Conservation (phyloP, 2,329 filamentous ascomycete genomes). For the Escovopsis sp. region DNA sequence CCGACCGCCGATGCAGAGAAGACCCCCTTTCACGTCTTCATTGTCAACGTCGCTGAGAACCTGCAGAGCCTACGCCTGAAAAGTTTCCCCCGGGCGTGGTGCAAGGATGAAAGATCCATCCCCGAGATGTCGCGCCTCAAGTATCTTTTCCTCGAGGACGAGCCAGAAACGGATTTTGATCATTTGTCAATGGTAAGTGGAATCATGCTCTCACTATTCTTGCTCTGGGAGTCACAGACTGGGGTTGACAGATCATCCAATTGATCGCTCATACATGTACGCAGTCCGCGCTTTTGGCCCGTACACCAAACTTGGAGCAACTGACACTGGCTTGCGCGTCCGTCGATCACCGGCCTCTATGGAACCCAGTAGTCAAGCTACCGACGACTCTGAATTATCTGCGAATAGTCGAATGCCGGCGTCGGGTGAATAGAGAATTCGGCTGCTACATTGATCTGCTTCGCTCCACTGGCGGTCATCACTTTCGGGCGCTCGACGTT, state of each 20-base stretch:
- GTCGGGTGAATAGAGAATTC: background rate
- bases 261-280: slow-evolving; percentile 2
- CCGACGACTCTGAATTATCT: background rate
- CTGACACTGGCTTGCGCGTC: slow-evolving; percentile 15
- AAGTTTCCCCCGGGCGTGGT: slow-evolving; percentile 9
- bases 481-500: slow-evolving; percentile 17
- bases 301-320: slow-evolving; percentile 17
- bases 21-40: slow-evolving; percentile 3
- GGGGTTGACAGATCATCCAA: background rate
- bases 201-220: background rate
- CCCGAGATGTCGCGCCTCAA: background rate
- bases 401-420: background rate
- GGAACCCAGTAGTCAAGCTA: too few relatives aligned
- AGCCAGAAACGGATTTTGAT: too few relatives aligned
- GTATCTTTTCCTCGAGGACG: background rate
- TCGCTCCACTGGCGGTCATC: slow-evolving; percentile 5
- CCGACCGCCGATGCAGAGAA: background rate
- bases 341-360: background rate
- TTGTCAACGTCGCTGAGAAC: slow-evolving; percentile 9
- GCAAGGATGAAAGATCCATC: slow-evolving; percentile 5
- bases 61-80: slow-evolving; percentile 12
- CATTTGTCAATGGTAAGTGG: slow-evolving; percentile 4
- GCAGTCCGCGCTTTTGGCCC: slow-evolving; percentile 13
- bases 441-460: background rate
- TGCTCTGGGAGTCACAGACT: too few relatives aligned